phyloP scores from a whole-genome alignment of 176 grass and related monocot genomes.

The Saccharum spontaneum region DNA sequence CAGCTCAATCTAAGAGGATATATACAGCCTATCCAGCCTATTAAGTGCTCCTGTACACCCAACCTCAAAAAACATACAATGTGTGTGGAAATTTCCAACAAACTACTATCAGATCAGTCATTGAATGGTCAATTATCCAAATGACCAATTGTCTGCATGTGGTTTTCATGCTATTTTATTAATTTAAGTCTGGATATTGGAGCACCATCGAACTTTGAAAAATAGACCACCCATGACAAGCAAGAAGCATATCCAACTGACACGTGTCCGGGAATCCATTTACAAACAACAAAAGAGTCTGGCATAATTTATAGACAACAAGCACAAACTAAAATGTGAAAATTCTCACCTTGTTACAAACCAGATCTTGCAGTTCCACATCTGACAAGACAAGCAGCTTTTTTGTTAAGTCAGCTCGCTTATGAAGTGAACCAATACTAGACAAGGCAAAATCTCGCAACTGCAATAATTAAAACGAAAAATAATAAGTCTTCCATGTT shows the following conservation, averaged over 20 bases:
- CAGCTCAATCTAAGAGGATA: not conserved
- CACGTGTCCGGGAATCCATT: conserved; percentile 2
- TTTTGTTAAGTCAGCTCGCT: conserved; percentile 85
- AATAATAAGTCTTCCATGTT: not conserved
- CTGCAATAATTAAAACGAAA: conserved; percentile 42
- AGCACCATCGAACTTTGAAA: not conserved
- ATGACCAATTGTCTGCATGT: not conserved
- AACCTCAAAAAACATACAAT: not conserved
- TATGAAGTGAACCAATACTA: conserved; percentile 95
- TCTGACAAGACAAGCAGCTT: conserved; percentile 87
- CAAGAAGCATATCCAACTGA: conserved; percentile 17
- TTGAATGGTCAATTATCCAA: not conserved
- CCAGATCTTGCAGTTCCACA: conserved; percentile 69
- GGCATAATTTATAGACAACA: conserved; percentile 3
- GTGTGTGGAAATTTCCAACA: not conserved
- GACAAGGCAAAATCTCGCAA: conserved; percentile 74
- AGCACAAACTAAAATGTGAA: conserved; percentile 30
- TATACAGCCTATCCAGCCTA: not conserved
- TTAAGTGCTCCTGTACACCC: not conserved
- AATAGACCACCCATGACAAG: not conserved
- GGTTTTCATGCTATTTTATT: not conserved
- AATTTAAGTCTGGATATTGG: not conserved
- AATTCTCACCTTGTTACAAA: conserved; percentile 83
- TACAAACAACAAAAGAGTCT: conserved; percentile 31
- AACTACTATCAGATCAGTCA: not conserved